Conservation (phyloP, 305 asterid genomes). For the Fraxinus platypoda region DNA sequence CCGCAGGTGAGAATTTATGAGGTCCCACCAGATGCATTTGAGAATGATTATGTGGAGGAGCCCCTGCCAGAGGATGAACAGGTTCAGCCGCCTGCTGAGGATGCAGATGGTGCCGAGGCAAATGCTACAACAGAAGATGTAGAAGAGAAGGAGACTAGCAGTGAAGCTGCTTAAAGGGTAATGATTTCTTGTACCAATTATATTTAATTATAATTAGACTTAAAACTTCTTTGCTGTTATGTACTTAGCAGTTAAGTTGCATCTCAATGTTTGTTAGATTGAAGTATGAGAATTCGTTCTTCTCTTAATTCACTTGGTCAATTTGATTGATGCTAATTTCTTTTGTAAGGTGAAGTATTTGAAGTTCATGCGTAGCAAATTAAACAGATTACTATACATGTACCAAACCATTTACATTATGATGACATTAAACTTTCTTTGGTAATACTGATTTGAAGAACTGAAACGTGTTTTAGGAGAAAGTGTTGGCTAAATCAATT, state of each 20-base stretch:
- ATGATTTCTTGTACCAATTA: background rate
- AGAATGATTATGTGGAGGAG: constrained; percentile 96
- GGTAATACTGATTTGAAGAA: background rate
- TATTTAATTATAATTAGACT: background rate
- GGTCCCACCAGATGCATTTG: constrained; percentile 96
- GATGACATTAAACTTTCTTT: background rate
- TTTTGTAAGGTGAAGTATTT: background rate
- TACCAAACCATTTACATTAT: background rate
- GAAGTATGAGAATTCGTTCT: background rate
- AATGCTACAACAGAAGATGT: constrained; percentile 40
- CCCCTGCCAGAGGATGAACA: constrained; percentile 94
- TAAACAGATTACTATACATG: background rate
- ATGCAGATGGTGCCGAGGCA: constrained; percentile 57
- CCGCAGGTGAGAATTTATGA: constrained; percentile 93
- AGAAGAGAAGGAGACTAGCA: constrained; percentile 47
- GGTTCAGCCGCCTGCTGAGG: constrained; percentile 89
- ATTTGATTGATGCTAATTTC: background rate
- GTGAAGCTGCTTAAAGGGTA: constrained; percentile 50
- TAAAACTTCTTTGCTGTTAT: background rate
- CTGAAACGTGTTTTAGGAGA: background rate
- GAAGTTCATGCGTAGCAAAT: background rate
- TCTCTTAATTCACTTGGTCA: background rate
- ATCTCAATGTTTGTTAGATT: background rate
- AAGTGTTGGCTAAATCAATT: background rate
- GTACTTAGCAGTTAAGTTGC: background rate